A percentile compares a stretch with the other conserved stretches of the same genome.
These are phyloP conservation scores for Beauveria brongniartii DNA, from an alignment of 2,329 filamentous ascomycete species.

Conservation along the genomic window DNA sequence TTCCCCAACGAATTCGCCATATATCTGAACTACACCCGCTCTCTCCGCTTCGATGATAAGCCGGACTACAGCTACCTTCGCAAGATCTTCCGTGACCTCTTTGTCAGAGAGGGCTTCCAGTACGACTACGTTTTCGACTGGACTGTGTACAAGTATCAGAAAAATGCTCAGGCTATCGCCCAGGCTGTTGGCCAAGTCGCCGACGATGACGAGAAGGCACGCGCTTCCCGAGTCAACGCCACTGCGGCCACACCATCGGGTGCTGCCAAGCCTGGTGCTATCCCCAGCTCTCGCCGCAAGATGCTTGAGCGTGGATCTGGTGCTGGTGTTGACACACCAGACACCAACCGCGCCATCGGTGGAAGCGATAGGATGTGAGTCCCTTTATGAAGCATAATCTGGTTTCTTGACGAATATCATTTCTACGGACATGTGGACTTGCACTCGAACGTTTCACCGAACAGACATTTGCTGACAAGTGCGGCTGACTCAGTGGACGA, in stretches of 20 bases:
- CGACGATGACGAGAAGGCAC: constrained; percentile 68
- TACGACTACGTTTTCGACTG: constrained; percentile 99
- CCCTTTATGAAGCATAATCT: constrained; percentile 44
- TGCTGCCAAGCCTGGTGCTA: constrained; percentile 62
- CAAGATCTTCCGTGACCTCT: constrained; percentile 99
- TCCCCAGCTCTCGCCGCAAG: constrained; percentile 75
- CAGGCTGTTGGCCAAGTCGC: constrained; percentile 62
- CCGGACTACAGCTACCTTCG: constrained; percentile 98
- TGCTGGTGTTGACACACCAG: constrained; percentile 56
- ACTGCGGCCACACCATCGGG: constrained; percentile 57
- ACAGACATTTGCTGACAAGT: constrained; percentile 64
- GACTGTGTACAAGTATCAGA: constrained; percentile 99
- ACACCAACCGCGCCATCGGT: constrained; percentile 67
- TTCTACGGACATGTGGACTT: constrained; percentile 80
- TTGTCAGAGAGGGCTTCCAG: constrained; percentile 98
- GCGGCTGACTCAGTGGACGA: constrained; percentile 78
- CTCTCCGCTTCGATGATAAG: constrained; percentile 98
- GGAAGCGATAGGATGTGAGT: constrained; percentile 97
- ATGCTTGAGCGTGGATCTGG: constrained; percentile 62
- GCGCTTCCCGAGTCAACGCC: constrained; percentile 57
- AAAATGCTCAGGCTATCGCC: constrained; percentile 93
- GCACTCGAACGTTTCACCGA: constrained; percentile 60
- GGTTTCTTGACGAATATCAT: constrained; percentile 33
- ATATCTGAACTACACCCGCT: constrained; percentile 98
- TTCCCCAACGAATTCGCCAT: constrained; percentile 99